Evolutionary conservation across 306 rosid genomes (phyloP).

Genomic region (Vachellia collinsii): DNA sequence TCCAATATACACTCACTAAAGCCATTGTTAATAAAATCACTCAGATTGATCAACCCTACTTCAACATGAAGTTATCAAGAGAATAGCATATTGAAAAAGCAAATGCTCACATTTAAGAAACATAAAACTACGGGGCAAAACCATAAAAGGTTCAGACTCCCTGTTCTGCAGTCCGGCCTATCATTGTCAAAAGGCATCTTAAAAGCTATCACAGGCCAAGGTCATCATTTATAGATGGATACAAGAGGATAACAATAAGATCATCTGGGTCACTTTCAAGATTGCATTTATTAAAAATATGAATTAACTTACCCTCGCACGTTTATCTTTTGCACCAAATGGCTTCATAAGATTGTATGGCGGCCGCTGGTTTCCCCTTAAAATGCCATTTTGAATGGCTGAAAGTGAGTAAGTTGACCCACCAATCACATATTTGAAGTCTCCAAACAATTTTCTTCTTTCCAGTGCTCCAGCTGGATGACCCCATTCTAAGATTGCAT

Average conservation of each 20-base stretch:
- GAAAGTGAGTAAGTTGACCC: constrained; percentile 77
- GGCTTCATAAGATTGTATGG: constrained; percentile 77
- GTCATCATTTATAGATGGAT: neutral
- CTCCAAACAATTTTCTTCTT: constrained; percentile 67
- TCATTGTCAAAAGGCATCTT: neutral
- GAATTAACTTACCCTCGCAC: constrained; percentile 51
- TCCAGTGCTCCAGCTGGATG: constrained; percentile 76
- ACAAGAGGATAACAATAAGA: neutral
- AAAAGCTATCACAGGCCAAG: constrained; percentile 1
- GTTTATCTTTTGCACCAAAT: constrained; percentile 74
- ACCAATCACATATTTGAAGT: constrained; percentile 74
- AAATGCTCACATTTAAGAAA: neutral
- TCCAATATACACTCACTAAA: neutral
- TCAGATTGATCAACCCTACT: neutral
- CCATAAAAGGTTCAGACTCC: neutral
- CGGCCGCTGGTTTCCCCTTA: constrained; percentile 81
- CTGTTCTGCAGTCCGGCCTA: neutral
- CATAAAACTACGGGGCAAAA: neutral
- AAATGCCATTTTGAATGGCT: constrained; percentile 78
- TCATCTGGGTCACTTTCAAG: constrained; percentile 15
- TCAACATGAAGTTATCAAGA: neutral
- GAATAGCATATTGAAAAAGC: neutral
- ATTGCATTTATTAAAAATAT: constrained; percentile 7
- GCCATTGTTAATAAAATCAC: neutral
- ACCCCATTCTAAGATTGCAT: constrained; percentile 71